These are phyloP conservation scores for Colletotrichum sp. DNA, from an alignment of 2,329 filamentous ascomycete genomes.

Conservation along the genomic window DNA sequence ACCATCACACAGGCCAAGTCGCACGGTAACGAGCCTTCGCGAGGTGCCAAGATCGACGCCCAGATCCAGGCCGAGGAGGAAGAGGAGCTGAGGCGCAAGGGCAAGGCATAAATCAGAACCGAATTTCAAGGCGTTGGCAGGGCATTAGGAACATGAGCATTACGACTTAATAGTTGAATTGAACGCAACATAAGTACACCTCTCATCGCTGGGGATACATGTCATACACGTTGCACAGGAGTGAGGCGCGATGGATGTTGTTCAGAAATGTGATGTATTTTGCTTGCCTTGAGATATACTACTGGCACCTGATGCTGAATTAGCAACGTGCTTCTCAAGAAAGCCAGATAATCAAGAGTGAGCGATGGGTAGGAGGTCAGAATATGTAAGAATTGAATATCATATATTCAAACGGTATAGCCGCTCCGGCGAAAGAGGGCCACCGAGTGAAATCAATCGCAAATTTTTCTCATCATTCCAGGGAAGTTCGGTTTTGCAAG, in stretches of 20 bases:
- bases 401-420: constrained; percentile 78
- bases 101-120: constrained; percentile 37
- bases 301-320: neutral
- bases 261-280: too few relatives aligned
- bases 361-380: constrained; percentile 61
- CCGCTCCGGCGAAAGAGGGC: constrained; percentile 87
- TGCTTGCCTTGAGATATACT: neutral
- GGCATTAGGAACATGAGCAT: neutral
- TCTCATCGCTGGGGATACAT: neutral
- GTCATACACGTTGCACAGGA: fast-evolving
- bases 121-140: neutral
- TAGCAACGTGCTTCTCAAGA: neutral
- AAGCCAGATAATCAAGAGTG: neutral
- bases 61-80: constrained; percentile 72
- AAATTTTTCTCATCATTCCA: constrained; percentile 95
- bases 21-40: constrained; percentile 77
- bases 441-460: constrained; percentile 91
- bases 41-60: constrained; percentile 75
- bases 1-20: constrained; percentile 52
- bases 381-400: constrained; percentile 99
- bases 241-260: too few relatives aligned
- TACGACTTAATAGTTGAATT: neutral
- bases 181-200: neutral
- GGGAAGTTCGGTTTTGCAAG: constrained; percentile 9
- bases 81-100: constrained; percentile 66